Percentiles rank a stretch among this genome's conserved stretches.
Conservation (phyloP, 306 rosid species). For the Medicago arabica region DNA sequence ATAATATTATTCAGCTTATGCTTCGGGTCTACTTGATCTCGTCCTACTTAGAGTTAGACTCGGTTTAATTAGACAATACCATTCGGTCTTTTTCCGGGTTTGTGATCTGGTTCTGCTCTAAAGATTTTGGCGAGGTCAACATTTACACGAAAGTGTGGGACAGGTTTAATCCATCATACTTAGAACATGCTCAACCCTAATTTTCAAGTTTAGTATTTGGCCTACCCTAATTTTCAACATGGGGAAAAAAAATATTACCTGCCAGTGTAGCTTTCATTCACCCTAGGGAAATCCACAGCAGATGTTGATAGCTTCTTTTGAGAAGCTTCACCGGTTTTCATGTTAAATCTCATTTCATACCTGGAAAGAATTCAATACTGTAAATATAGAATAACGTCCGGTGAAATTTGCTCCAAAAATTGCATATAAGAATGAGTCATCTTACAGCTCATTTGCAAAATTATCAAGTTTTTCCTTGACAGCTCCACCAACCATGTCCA, state of each 20-base stretch:
- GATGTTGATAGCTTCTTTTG: conserved; percentile 80
- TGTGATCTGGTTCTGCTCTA: background rate
- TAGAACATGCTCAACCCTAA: background rate
- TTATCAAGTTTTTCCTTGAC: conserved; percentile 80
- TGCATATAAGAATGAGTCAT: conserved; percentile 27
- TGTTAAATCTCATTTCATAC: conserved; percentile 91
- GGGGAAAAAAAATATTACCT: conserved; percentile 54
- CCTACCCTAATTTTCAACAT: conserved; percentile 16
- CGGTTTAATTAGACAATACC: background rate
- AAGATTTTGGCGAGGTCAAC: background rate
- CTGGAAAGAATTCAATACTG: conserved; percentile 49
- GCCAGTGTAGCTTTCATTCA: conserved; percentile 92
- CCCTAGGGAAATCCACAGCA: conserved; percentile 91
- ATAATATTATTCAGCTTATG: background rate
- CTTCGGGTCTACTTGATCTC: background rate
- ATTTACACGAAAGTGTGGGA: background rate
- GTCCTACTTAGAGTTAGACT: background rate
- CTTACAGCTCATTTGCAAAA: conserved; percentile 81
- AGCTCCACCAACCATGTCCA: conserved; percentile 70
- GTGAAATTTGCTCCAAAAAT: conserved; percentile 22
- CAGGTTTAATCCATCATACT: background rate
- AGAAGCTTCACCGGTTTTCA: conserved; percentile 77
- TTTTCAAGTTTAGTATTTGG: background rate
- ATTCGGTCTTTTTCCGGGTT: background rate
- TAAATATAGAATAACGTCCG: conserved; percentile 29